These are phyloP conservation scores for Calocera viscosa DNA, from an alignment of 768 basidiomycete species.

Conservation along the genomic window DNA sequence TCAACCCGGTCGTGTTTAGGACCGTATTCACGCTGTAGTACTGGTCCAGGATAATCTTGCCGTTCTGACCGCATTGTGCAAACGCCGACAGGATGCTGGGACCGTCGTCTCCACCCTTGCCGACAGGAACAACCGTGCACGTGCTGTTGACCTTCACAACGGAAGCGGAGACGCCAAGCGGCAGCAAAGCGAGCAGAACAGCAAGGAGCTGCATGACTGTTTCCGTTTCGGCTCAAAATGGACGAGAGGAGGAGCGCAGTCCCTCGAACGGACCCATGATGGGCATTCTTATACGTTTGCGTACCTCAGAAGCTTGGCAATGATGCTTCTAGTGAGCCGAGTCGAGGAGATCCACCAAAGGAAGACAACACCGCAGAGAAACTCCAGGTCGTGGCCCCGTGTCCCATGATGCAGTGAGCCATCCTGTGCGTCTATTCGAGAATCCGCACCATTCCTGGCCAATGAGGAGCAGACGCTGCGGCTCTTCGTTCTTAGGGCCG, in stretches of 20 bases:
- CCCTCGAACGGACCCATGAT: not conserved
- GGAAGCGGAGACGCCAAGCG: not conserved
- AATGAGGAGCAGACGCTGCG: not conserved
- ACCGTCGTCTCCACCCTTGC: constrained; percentile 29
- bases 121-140: constrained; percentile 26
- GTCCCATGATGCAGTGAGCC: not conserved
- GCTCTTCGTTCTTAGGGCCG: not conserved
- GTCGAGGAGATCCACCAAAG: not conserved
- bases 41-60: constrained; percentile 26
- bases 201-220: not conserved
- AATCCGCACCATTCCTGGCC: constrained; percentile 3
- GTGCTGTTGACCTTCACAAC: not conserved
- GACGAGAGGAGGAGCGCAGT: not conserved
- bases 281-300: not conserved
- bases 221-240: not conserved
- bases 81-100: constrained; percentile 30
- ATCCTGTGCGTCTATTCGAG: not conserved
- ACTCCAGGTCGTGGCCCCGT: not conserved
- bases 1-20: constrained; percentile 29
- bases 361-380: not conserved
- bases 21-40: constrained; percentile 31
- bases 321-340: not conserved
- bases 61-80: constrained; percentile 23
- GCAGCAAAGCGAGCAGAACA: not conserved
- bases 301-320: not conserved